Conservation (phyloP, 129 eudicot genomes). For the Logfia minima region DNA sequence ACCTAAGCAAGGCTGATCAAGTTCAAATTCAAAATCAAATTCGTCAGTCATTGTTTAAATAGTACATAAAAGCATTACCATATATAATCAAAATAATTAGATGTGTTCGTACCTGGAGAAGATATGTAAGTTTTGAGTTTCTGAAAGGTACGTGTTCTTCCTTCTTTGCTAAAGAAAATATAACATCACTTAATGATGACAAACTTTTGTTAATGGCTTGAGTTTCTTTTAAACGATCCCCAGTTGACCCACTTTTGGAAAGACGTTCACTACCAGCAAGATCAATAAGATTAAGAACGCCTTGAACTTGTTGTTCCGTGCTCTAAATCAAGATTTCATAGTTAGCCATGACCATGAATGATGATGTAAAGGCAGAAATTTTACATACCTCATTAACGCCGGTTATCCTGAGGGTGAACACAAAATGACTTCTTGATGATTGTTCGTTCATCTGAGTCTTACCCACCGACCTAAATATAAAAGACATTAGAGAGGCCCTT, state of each 20-base stretch:
- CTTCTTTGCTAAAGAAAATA: slow-evolving; percentile 89
- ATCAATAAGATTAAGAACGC: slow-evolving; percentile 85
- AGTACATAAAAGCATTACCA: not conserved
- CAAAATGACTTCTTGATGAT: slow-evolving; percentile 98
- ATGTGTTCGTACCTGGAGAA: slow-evolving; percentile 72
- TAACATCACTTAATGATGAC: slow-evolving; percentile 87
- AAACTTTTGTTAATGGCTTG: slow-evolving; percentile 94
- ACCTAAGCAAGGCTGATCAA: slow-evolving; percentile 87
- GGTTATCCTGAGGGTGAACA: slow-evolving; percentile 78
- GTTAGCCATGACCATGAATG: not conserved
- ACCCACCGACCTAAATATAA: slow-evolving; percentile 80
- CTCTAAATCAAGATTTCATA: slow-evolving; percentile 42
- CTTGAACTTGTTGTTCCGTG: slow-evolving; percentile 98
- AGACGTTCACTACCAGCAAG: slow-evolving; percentile 99
- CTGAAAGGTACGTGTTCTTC: slow-evolving; percentile 89
- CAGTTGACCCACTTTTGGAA: slow-evolving; percentile 97
- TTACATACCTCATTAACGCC: slow-evolving; percentile 75
- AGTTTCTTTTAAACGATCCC: slow-evolving; percentile 96
- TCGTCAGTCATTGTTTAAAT: not conserved
- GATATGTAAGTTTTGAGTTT: slow-evolving; percentile 96
- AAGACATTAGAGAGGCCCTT: not conserved
- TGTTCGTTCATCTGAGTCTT: slow-evolving; percentile 98
- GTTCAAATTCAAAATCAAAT: slow-evolving; percentile 2
- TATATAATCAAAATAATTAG: not conserved
- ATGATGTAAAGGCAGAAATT: not conserved